Base-by-base conservation (phyloP, 495 filamentous ascomycete species). In the Parathielavia appendiculata region DNA sequence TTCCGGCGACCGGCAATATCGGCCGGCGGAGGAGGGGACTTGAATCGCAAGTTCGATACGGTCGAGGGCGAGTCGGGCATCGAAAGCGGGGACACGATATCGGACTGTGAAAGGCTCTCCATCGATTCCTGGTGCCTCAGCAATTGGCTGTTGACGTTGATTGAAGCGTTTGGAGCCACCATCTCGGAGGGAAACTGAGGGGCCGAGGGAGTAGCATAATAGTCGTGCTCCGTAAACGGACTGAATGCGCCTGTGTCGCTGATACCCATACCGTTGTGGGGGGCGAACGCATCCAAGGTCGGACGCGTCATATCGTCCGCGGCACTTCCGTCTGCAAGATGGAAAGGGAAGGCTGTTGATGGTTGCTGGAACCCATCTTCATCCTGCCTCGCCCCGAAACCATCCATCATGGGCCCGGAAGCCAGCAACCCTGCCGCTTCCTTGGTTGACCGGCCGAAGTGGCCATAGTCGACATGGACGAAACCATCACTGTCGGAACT, bases 1-100 rank as follows among this genome's bases (percentile, higher is more conserved):
- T 79, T 80, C 54, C 77, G 69, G 30, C 77, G 71, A 17, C 73
- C 69, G 20, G 77, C 77, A 40, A 80, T 75, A 58, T 80, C 74
- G 40, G 73, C 69, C 1, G 75, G 69, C 30, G 76, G 76, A 10
- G 76, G 74, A 2, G 77, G 77, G 0, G 76, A 77, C 60, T 69
- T 74, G 63, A 79, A 74, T n/a, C 66, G 65, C 46, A 70, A 13
- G 20, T 65, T 57, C 3, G 60, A 51, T 16, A 60, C 17, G 2
- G 54, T 55, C 12, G 60, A 53, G 1, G 65, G 65, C 10, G 71
- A 69, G 12, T 56, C 66, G 9, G 73, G 63, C 39, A 70, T 59
- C 14, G 63, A 68, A 35, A 35, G 48, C 46, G 67, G 67, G 19
- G 71, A 73, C 10, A 66, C 45, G n/a, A 34, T 46, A 35, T 70